Evolutionary conservation across 768 basidiomycete genomes (phyloP).

Genomic region (Candolleomyces efflorescens): DNA sequence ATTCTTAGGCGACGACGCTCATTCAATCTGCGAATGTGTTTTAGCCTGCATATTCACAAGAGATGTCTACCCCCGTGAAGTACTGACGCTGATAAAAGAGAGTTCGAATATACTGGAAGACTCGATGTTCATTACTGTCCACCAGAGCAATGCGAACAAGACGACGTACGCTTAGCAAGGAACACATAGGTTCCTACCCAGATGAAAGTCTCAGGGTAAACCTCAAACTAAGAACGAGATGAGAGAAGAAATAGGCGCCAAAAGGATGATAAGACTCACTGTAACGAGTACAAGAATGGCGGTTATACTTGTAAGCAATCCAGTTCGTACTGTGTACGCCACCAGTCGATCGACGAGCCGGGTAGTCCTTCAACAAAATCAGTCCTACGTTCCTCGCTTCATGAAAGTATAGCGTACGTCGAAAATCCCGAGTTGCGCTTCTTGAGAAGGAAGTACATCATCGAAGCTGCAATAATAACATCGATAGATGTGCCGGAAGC

Average conservation of each 20-base stretch:
- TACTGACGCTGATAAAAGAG: slow-evolving; percentile 22
- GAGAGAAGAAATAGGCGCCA: no score
- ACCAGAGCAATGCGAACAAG: background rate
- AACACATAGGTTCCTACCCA: slow-evolving; percentile 29
- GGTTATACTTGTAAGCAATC: slow-evolving; percentile 20
- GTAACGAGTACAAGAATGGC: slow-evolving; percentile 16
- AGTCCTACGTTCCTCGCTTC: background rate
- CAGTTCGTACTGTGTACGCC: slow-evolving; percentile 27
- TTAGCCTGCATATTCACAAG: background rate
- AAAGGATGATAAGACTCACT: slow-evolving; percentile 12
- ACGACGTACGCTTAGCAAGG: slow-evolving; percentile 24
- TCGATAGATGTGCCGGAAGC: slow-evolving; percentile 25
- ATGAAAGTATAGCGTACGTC: slow-evolving; percentile 8
- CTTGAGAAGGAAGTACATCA: slow-evolving; percentile 26
- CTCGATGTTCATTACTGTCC: background rate
- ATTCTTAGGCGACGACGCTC: slow-evolving; percentile 16
- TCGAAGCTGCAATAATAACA: slow-evolving; percentile 23
- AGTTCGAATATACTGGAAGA: slow-evolving; percentile 23
- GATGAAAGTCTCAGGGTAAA: slow-evolving; percentile 18
- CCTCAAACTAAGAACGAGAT: slow-evolving; percentile 13
- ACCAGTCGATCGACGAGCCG: slow-evolving; percentile 23
- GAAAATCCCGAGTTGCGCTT: slow-evolving; percentile 16
- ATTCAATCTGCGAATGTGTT: slow-evolving; percentile 14
- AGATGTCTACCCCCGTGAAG: background rate
- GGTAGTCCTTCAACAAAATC: slow-evolving; percentile 12